Evolutionary conservation across 495 filamentous ascomycete genomes (phyloP), one percentile per base, ranked within the genome.

Genomic region (Daldinia loculata): DNA sequence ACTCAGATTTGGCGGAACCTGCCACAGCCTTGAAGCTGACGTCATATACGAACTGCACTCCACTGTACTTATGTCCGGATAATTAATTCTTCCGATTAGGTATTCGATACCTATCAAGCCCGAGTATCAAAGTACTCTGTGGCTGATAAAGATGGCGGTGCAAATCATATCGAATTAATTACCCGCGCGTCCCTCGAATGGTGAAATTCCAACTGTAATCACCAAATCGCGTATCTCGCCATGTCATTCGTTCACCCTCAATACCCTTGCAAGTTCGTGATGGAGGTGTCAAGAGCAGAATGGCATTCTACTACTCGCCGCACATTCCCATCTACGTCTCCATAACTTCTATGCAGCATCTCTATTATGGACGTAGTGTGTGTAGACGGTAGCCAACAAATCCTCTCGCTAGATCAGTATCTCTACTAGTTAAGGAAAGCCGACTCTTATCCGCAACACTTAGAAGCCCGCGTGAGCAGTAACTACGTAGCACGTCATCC

Each of bases 401-500:
- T 27, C 14, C 15, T 58, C 26, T 61, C 32, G n/a, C 48, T 38
- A 53, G 59, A 64, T 67, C 45, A 64, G 48, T 56, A 2, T 32
- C 29, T 56, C 66, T 60, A 22, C 55, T n/a, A 38, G 34, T 64
- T 39, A 30, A 32, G 59, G 55, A 53, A 62, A 68, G 65, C 34
- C 60, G 48, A 36, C 22, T 48, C 38, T 22, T 30, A 60, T 56
- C 61, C 55, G 48, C 22, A 48, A 67, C 64, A 65, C 27, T 41
- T 38, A 59, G 41, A 62, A 64, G 56, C 39, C 61, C 70, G 56
- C 64, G 70, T 72, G 70, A 68, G 64, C 70, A 66, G 26, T 32
- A 30, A 36, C 26, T 69, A 67, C 15, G 57, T 61, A 69, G 66
- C 70, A 73, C 70, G 70, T 15, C 61, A 73, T 73, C 43, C 66